These are phyloP conservation scores for Trichoderma pleuroti DNA, from an alignment of 2,329 filamentous ascomycete genomes.

Conservation along the genomic window DNA sequence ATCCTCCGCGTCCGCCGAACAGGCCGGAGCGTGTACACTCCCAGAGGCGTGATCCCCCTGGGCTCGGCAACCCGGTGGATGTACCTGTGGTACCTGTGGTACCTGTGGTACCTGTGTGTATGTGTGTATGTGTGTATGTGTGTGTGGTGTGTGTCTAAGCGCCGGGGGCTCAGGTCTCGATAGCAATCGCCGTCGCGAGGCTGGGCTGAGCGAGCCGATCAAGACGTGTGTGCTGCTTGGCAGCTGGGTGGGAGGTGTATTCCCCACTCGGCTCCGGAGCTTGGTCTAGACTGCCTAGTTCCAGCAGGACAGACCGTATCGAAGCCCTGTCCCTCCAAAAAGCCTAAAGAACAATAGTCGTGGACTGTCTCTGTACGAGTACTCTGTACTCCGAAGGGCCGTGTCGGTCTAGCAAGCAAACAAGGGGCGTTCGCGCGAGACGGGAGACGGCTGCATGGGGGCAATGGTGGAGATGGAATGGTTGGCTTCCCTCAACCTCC, in stretches of 20 bases:
- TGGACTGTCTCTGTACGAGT: neutral
- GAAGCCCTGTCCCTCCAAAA: neutral
- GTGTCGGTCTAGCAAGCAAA: neutral
- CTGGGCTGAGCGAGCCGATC: slow-evolving; percentile 8
- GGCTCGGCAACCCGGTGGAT: neutral
- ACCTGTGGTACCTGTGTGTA: too few species aligned
- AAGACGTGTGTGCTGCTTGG: slow-evolving; percentile 9
- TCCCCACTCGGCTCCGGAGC: neutral
- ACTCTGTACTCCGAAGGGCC: neutral
- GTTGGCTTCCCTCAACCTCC: neutral
- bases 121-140: neutral
- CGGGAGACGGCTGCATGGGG: slow-evolving; percentile 14
- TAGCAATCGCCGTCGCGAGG: neutral
- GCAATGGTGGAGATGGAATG: slow-evolving; percentile 17
- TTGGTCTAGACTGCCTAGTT: slow-evolving; percentile 4
- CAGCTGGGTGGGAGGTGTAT: neutral
- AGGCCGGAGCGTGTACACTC: neutral
- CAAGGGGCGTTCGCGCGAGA: slow-evolving; percentile 16
- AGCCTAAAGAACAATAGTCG: neutral
- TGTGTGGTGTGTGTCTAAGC: neutral
- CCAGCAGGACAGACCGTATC: neutral
- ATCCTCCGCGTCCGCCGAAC: slow-evolving; percentile 3
- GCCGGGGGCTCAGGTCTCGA: neutral
- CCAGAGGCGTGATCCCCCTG: neutral
- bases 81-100: neutral